Base-by-base conservation (phyloP, 73 alveolate genomes). In the Stentor coeruleus region DNA sequence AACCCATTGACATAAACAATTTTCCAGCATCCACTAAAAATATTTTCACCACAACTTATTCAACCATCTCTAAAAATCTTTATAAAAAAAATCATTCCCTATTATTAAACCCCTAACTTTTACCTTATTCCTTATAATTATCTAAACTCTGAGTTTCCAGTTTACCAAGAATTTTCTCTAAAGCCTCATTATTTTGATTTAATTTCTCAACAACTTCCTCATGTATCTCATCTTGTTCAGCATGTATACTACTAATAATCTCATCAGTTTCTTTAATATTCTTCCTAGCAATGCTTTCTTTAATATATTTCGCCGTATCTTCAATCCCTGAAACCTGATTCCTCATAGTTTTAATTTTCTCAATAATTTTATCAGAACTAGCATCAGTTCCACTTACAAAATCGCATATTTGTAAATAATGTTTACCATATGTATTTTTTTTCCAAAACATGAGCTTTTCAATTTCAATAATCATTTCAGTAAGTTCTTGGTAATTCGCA, bases 391-490 rank as follows among this genome's bases (percentile, higher is more conserved):
- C 66, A 49, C 28, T 49, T 49, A 49, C 6, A 49, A 49, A 49
- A 20, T 49, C 66, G 66, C 66, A 49, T 49, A 11, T 6, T 11
- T 59, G 77, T 4, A 59, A 59, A 59, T 14, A 59, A 6, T 4
- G 36, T 59, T 26, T 59, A 6, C 6, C 28, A 59, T 26, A 20
- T 3, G 77, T 6, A 14, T 28, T 38, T 59, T 26, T 59, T 26
- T 59, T 26, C 77, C 77, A 59, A 59, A 6, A 59, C 77, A 59
- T 59, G 39, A 59, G 36, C 30, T 59, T 59, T 59, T 59, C 77
- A 3, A 59, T 59, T 59, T 59, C 77, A 59, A 4, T 59, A 28
- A 59, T 59, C 77, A 59, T 59, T 59, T 26, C 77, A 6, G 36
- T 4, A 3, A 59, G 36, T 59, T 59, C 77, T 28, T 59, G 11